Evolutionary conservation across 1,284 basidiomycete species (phyloP).

Genomic region (Cutaneotrichosporon sp.): DNA sequence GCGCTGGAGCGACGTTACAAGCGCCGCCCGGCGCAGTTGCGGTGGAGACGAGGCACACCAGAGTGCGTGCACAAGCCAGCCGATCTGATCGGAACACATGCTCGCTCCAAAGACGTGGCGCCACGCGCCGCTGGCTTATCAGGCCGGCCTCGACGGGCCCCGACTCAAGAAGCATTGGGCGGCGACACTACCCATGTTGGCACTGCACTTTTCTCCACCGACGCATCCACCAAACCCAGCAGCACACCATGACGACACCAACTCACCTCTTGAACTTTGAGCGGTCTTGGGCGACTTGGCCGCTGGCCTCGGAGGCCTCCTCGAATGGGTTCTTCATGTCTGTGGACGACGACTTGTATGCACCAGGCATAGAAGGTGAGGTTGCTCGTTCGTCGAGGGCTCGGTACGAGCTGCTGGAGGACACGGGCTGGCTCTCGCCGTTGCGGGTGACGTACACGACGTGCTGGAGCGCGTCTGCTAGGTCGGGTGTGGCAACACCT

Average conservation of each 20-base stretch:
- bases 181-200: too few relatives aligned
- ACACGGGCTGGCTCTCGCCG: constrained; percentile 19
- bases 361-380: background rate
- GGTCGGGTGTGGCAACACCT: constrained; percentile 11
- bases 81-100: too few relatives aligned
- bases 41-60: too few relatives aligned
- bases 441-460: constrained; percentile 37
- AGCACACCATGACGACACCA: background rate
- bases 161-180: too few relatives aligned
- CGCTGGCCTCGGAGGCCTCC: background rate
- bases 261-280: constrained; percentile 11
- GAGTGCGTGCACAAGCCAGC: too few relatives aligned
- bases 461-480: constrained; percentile 38
- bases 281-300: background rate
- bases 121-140: too few relatives aligned
- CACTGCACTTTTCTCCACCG: too few relatives aligned
- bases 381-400: background rate
- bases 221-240: too few relatives aligned
- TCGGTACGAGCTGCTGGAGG: constrained; percentile 2
- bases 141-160: too few relatives aligned
- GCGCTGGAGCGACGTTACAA: too few relatives aligned
- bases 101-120: too few relatives aligned
- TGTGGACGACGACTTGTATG: background rate
- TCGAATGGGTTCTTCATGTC: constrained; percentile 14
- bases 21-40: too few relatives aligned